These are phyloP conservation scores for Talaromyces stipitatus DNA, from an alignment of 495 filamentous ascomycete species.

Conservation along the genomic window DNA sequence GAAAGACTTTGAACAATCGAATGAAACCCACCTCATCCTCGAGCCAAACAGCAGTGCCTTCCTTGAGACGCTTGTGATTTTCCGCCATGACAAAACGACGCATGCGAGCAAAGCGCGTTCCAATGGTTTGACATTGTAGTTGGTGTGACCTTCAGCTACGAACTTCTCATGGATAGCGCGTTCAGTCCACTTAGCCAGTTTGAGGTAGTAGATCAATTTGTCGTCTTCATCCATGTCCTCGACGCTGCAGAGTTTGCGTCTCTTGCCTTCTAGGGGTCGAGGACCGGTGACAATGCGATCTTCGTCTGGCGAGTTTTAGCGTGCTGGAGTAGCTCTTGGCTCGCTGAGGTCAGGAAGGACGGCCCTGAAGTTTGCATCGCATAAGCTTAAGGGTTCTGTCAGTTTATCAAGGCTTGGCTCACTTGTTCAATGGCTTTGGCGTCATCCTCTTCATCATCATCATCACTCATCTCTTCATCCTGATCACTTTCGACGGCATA, in stretches of 20 bases:
- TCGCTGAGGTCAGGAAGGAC: background rate
- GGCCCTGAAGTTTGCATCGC: no score
- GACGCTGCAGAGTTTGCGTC: background rate
- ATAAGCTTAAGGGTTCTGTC: no score
- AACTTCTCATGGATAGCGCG: conserved; percentile 2
- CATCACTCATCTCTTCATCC: background rate
- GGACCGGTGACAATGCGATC: background rate
- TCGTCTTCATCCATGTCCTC: conserved; percentile 6
- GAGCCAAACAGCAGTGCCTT: conserved; percentile 29
- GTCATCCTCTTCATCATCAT: background rate
- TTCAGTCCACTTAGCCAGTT: conserved; percentile 5
- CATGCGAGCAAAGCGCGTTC: conserved; percentile 26
- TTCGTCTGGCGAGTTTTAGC: background rate
- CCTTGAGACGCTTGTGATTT: conserved; percentile 22
- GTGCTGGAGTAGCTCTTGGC: background rate
- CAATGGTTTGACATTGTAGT: conserved; percentile 21
- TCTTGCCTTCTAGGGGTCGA: background rate
- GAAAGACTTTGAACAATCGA: background rate
- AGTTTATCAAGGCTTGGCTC: no score
- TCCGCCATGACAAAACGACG: conserved; percentile 16
- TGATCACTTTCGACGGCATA: background rate
- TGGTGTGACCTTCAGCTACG: conserved; percentile 1
- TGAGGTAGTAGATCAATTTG: conserved; percentile 4
- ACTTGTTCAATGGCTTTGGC: background rate
- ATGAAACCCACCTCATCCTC: conserved; percentile 21